These are phyloP conservation scores for Crithidia fasciculata DNA, from an alignment of 208 protist species.

Conservation along the genomic window DNA sequence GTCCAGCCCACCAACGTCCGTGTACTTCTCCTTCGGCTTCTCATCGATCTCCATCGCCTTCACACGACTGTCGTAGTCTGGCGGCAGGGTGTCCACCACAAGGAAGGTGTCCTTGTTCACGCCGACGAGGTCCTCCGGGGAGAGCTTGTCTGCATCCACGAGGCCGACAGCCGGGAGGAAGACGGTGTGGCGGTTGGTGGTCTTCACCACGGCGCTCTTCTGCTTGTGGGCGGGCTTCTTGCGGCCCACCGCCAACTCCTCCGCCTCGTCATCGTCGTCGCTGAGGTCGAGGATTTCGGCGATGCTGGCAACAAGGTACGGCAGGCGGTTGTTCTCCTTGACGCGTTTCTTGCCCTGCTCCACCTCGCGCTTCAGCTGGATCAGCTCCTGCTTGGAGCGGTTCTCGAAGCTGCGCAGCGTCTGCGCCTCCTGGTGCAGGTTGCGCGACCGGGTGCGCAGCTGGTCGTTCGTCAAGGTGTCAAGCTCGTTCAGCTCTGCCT, in stretches of 20 bases:
- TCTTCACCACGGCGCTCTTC: constrained; percentile 99
- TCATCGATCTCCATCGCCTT: constrained; percentile 99
- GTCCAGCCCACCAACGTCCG: constrained; percentile 99
- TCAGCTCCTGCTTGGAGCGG: constrained; percentile 58
- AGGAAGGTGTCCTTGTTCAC: constrained; percentile 99
- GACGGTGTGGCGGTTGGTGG: constrained; percentile 98
- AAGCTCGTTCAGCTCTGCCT: constrained; percentile 71
- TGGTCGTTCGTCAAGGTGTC: constrained; percentile 81
- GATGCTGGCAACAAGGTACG: constrained; percentile 89
- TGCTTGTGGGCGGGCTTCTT: constrained; percentile 71
- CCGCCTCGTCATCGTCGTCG: constrained; percentile 76
- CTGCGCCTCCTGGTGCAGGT: constrained; percentile 77
- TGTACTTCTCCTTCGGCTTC: constrained; percentile 99
- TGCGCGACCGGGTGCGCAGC: constrained; percentile 53
- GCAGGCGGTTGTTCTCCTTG: constrained; percentile 85
- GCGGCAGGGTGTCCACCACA: constrained; percentile 99
- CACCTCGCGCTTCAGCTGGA: constrained; percentile 61
- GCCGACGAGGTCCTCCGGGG: constrained; percentile 99
- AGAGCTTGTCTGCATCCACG: constrained; percentile 96
- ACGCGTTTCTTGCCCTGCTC: constrained; percentile 74
- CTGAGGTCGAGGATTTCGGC: constrained; percentile 86
- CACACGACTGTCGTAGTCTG: constrained; percentile 99
- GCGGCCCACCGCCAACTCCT: constrained; percentile 75
- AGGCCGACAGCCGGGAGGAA: constrained; percentile 99
- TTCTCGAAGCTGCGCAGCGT: constrained; percentile 66